Evolutionary conservation across 2,329 filamentous ascomycete genomes (phyloP), one percentile per base, ranked within the genome.

Genomic region (Neurospora sp.): DNA sequence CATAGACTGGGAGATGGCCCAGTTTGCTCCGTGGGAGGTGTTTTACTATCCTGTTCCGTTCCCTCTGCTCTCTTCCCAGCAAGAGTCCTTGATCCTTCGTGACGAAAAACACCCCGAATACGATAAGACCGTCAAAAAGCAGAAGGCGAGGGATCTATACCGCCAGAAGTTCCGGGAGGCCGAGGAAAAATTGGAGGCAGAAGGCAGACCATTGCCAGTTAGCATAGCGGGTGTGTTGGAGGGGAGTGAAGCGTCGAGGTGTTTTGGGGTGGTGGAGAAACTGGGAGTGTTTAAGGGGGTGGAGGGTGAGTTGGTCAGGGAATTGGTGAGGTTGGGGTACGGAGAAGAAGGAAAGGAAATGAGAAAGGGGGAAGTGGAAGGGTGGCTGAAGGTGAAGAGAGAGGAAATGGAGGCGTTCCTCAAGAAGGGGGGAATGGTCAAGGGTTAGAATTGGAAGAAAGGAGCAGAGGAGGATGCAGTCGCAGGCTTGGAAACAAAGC

Each of bases 1-100:
- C 41, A 79, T 79, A 69, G 74, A 79, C 70, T 78, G 75, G 77
- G 78, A 79, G 67, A 76, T 77, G 66, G 77, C 78, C 23, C 76
- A 79, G 69, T 73, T 75, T 8, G 76, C 75, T 1, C 76, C 75
- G 1, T 78, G 75, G 76, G 71, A 76, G 41, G 74, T 77, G 52
- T 74, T 76, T 43, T 70, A 76, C 73, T 79, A 77, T 46, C 77
- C 77, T 6, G 77, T 77, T 76, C 78, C 77, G 0, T 77, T 79
- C 68, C 75, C 74, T 11, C 70, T 76, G n/a, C 36, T 75, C 17
- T 46, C 17, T 38, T 69, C 72, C 0, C 72, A 75, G 12, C 73
- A 71, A 39, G 28, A 28, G 19, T 65, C 62, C 39, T 19, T 8
- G 3, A 46, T 46, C n/a, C n/a, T 19, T 46, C 41, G 41, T 46